These are phyloP conservation scores for Globisporangium carolinianum DNA, from an alignment of 352 stramenopile genomes.

Conservation along the genomic window DNA sequence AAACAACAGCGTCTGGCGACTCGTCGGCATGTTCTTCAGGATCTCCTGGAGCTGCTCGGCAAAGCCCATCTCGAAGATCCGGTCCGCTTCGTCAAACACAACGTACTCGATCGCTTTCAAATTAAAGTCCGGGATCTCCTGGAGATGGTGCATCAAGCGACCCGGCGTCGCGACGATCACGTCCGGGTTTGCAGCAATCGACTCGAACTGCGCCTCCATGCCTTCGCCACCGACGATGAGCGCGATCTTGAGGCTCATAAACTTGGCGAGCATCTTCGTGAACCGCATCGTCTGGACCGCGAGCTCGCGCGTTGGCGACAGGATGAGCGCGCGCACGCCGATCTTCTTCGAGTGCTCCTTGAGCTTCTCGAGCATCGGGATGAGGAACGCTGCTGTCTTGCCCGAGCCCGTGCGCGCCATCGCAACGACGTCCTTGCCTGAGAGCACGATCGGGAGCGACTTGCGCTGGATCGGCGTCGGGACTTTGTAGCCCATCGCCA, in stretches of 20 bases:
- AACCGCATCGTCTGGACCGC: constrained; percentile 95
- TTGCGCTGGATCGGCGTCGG: constrained; percentile 99
- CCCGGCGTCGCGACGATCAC: constrained; percentile 93
- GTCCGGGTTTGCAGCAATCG: constrained; percentile 91
- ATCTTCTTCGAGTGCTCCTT: constrained; percentile 89
- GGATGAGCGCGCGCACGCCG: constrained; percentile 83
- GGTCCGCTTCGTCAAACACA: constrained; percentile 99
- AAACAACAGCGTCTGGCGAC: constrained; percentile 90
- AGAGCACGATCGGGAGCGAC: constrained; percentile 94
- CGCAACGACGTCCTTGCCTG: constrained; percentile 95
- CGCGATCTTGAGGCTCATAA: constrained; percentile 87
- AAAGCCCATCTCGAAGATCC: constrained; percentile 99
- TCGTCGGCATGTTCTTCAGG: constrained; percentile 84
- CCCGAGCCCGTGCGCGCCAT: constrained; percentile 98
- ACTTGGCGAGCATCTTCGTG: constrained; percentile 87
- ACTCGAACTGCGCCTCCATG: constrained; percentile 98
- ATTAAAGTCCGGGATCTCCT: constrained; percentile 93
- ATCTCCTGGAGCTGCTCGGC: constrained; percentile 95
- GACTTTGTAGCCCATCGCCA: constrained; percentile 94
- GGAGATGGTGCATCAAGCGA: constrained; percentile 91
- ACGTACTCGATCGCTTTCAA: constrained; percentile 89
- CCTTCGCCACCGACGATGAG: constrained; percentile 96
- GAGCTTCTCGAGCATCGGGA: constrained; percentile 97
- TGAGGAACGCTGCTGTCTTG: constrained; percentile 98
- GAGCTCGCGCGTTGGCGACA: constrained; percentile 98